Evolutionary conservation across 768 basidiomycete genomes (phyloP), one percentile per base, ranked within the genome.

Genomic region (Calocybe gangraenosa): DNA sequence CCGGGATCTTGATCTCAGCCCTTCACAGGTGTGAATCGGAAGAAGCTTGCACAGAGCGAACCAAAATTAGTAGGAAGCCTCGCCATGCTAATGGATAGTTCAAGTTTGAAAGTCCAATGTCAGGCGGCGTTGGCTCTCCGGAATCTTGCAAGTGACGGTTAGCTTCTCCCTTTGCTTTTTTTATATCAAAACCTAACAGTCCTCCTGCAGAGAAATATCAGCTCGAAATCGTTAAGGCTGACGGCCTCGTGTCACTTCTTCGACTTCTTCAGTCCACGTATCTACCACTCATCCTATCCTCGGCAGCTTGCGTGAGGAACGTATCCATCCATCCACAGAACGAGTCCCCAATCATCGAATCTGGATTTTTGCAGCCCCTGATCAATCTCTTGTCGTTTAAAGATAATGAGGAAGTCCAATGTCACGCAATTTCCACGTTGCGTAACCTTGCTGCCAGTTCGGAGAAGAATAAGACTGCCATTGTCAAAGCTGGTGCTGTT

Each of bases 381-480:
- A 97, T 99, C 64, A 93, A 92, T 60, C 78, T 99, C 23, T 73
- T 99, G 17, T 91, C 94, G 1, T 98, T 97, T 73, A 97, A 97
- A 65, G 96, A 99, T 65, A 98, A 98, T 59, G 96, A 99, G 69
- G 96, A 99, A 66, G 93, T 99, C 18, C 96, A 99, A 62, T 98
- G 96, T 60, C 96, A 99, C 58, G 96, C 96, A 15, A 99, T 99
- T 53, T 95, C 92, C 10, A 99, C 96, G 0, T 73, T 99, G 36
- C 81, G 96, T 13, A 99, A 99, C 61, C 77, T 99, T 13, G 96
- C 96, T 1, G 96, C 96, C 3, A 92, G 89, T 59, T 91, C 87
- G 25, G 95, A 98, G 73, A 92, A 93, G 76, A 99, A 98, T 73
- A 99, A 98, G 72, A 79, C 88, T 31, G 92, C 94, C 7, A 98